Evolutionary conservation across 345 rosid species (phyloP), one percentile per base, ranked within the genome.

Genomic region (Durio zibethinus): DNA sequence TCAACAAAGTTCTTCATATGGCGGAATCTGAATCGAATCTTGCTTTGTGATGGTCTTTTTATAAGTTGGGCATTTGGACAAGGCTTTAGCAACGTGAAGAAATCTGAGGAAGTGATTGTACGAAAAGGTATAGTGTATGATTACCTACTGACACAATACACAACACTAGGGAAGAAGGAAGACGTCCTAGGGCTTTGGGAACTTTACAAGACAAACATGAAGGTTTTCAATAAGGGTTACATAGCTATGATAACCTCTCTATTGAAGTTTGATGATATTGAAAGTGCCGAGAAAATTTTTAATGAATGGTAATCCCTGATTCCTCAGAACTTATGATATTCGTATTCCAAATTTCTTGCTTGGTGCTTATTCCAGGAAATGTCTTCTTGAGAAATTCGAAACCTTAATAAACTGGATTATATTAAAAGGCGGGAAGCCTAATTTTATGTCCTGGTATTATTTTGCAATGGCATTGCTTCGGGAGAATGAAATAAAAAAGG

Each of bases 81-180:
- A 88, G 68, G 82, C 88, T n/a, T 10, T 73, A 45, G 33, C 54
- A 27, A 82, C 85, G 91, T 89, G 82, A 85, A 82, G 85, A 90
- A 56, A 74, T 77, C 86, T 0, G 93, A 90, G 87, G 74, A 59
- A 23, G 45, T 85, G 56, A 23, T 82, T 29, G 27, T 9, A 18
- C 27, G 47, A 65, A 60, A 31, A 8, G 38, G 69, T 0, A 7
- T 0, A 7, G 84, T 68, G 8, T 85, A 80, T 52, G 14, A 81
- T 38, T 70, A 2, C 66, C 81, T 85, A 29, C 33, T 85, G 62
- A 77, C 83, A 4, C 79, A 52, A 1, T 83, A 86, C 73, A 81
- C 89, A 21, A 66, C 54, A 33, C 65, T n/a, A 1, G 85, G 88
- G 73, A 80, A 76, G n/a, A n/a, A n/a, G n/a, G 85, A 86, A 31